Evolutionary conservation across 2,329 filamentous ascomycete genomes (phyloP).

Genomic region (Zasmidium citrigriseum): DNA sequence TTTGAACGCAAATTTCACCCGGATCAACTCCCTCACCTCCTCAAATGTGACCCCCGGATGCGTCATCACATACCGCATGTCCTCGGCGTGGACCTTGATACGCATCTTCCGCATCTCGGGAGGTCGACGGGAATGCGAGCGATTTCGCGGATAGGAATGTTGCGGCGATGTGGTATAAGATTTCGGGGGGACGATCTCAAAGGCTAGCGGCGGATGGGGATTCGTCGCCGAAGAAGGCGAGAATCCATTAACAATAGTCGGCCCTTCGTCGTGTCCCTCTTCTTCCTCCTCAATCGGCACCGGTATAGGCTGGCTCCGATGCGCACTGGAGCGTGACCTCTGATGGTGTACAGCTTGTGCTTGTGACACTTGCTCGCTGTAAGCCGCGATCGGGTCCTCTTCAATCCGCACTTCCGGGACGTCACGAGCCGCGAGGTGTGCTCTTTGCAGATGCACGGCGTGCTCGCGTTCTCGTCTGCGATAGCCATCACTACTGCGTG

Average conservation of each 20-base stretch:
- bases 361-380: constrained; percentile 26
- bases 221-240: constrained; percentile 33
- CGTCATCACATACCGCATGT: constrained; percentile 92
- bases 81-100: constrained; percentile 87
- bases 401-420: constrained; percentile 66
- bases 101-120: constrained; percentile 75
- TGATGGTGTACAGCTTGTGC: constrained; percentile 29
- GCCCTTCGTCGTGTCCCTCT: constrained; percentile 67
- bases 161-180: constrained; percentile 2
- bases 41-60: constrained; percentile 69
- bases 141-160: constrained; percentile 40
- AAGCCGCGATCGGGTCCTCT: constrained; percentile 40
- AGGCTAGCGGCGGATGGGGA: constrained; percentile 46
- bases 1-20: constrained; percentile 80
- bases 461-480: constrained; percentile 50
- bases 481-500: constrained; percentile 21
- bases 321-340: constrained; percentile 35
- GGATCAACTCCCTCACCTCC: constrained; percentile 76
- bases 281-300: constrained; percentile 78
- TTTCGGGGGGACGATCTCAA: constrained; percentile 57
- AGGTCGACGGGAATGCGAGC: constrained; percentile 52
- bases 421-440: constrained; percentile 42
- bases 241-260: constrained; percentile 40
- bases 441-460: not conserved
- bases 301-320: constrained; percentile 53